Conservation (phyloP, 805 yeast species). For the Clavispora asparagi region DNA sequence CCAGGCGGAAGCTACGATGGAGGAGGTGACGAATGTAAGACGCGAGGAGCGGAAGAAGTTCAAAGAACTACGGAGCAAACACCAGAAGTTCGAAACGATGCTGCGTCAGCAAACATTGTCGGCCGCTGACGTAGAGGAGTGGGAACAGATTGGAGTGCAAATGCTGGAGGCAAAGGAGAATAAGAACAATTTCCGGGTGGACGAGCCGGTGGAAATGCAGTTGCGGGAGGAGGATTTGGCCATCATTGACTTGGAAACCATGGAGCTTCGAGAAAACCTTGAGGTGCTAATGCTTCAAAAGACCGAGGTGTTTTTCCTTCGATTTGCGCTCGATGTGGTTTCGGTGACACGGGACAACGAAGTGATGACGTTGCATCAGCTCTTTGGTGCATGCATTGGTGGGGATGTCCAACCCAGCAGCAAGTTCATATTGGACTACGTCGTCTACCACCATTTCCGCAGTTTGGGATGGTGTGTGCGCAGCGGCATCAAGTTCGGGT, state of each 20-base stretch:
- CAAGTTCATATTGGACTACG: conserved; percentile 51
- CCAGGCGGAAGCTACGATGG: conserved; percentile 41
- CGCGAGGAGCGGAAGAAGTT: conserved; percentile 67
- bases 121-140: conserved; percentile 19
- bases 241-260: conserved; percentile 15
- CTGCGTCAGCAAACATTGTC: conserved; percentile 24
- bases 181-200: not conserved
- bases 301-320: conserved; percentile 67
- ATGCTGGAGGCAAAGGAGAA: conserved; percentile 8
- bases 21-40: conserved; percentile 71
- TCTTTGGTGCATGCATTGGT: conserved; percentile 22
- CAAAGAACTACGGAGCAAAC: conserved; percentile 57
- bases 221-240: conserved; percentile 11
- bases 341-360: conserved; percentile 18
- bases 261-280: conserved; percentile 13
- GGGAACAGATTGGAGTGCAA: conserved; percentile 11
- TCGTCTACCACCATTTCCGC: conserved; percentile 80
- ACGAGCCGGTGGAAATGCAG: not conserved
- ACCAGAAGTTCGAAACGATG: conserved; percentile 47
- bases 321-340: conserved; percentile 50
- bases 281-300: conserved; percentile 68
- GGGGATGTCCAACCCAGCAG: conserved; percentile 2
- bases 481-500: conserved; percentile 87
- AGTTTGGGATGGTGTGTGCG: conserved; percentile 93
- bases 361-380: conserved; percentile 14